phyloP scores from a whole-genome alignment of 257 asterid species.

The Solanum clarkiae region DNA sequence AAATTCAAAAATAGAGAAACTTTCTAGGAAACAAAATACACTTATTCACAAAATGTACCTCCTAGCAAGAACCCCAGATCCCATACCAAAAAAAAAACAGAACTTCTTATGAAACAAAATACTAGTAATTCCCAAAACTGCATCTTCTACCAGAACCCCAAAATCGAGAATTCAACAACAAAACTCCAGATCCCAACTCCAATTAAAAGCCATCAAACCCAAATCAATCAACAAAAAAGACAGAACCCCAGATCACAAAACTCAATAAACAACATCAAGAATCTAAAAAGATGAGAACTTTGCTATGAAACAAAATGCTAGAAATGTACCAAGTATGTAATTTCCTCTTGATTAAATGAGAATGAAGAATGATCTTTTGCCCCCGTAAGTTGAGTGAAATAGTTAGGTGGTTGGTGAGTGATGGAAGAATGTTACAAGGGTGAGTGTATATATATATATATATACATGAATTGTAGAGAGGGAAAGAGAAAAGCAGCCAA shows the following conservation, averaged over 20 bases:
- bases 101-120: too few relatives aligned
- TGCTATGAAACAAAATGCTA: neutral
- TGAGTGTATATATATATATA: neutral
- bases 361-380: neutral
- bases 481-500: neutral
- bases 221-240: neutral
- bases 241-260: neutral
- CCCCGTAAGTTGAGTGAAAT: neutral
- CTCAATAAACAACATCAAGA: neutral
- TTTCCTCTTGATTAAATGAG: neutral
- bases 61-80: neutral
- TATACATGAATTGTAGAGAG: neutral
- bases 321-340: neutral
- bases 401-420: neutral
- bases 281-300: neutral
- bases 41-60: neutral
- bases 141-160: neutral
- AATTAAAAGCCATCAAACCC: neutral
- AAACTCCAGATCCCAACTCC: neutral
- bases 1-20: neutral
- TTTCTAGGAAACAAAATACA: neutral
- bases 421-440: neutral
- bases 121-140: neutral
- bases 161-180: neutral
- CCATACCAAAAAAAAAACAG: neutral